Conservation (phyloP, 106 monocot species). For the Dendrobium chrysotoxum region DNA sequence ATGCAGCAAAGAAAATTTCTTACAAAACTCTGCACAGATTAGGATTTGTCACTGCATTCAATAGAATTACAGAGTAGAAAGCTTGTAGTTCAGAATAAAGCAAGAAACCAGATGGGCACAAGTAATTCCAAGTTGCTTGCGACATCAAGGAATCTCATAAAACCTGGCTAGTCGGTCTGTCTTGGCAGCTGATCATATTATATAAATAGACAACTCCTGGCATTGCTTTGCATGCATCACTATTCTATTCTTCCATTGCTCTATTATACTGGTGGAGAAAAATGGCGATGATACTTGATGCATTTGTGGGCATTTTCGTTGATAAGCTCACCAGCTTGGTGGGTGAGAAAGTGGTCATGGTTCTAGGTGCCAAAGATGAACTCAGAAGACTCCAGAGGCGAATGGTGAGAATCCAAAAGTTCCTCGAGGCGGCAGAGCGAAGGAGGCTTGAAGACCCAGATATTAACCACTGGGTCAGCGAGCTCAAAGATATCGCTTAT, state of each 20-base stretch:
- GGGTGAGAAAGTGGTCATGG: constrained; percentile 5
- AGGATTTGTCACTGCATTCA: too few relatives aligned
- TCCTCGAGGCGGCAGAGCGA: constrained; percentile 4
- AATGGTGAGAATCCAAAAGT: constrained; percentile 3
- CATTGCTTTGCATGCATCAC: neutral
- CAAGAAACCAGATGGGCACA: too few relatives aligned
- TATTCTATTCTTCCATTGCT: neutral
- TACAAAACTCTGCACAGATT: too few relatives aligned
- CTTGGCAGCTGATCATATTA: too few relatives aligned
- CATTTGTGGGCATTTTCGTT: constrained; percentile 6
- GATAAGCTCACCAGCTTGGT: neutral
- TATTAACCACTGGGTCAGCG: constrained; percentile 1
- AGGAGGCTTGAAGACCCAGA: constrained; percentile 3
- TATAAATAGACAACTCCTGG: too few relatives aligned
- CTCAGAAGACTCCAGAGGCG: constrained; percentile 6
- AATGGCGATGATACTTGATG: constrained; percentile 10
- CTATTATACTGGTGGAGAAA: neutral
- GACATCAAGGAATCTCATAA: too few relatives aligned
- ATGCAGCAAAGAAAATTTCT: too few relatives aligned
- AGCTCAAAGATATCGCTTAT: constrained; percentile 10
- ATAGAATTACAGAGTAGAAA: too few relatives aligned
- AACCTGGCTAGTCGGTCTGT: too few relatives aligned
- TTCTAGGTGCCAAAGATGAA: constrained; percentile 3
- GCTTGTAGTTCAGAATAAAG: too few relatives aligned
- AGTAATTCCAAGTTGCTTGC: too few relatives aligned